phyloP scores from a whole-genome alignment of 441 rosid species.

The Brassica hybrid region DNA sequence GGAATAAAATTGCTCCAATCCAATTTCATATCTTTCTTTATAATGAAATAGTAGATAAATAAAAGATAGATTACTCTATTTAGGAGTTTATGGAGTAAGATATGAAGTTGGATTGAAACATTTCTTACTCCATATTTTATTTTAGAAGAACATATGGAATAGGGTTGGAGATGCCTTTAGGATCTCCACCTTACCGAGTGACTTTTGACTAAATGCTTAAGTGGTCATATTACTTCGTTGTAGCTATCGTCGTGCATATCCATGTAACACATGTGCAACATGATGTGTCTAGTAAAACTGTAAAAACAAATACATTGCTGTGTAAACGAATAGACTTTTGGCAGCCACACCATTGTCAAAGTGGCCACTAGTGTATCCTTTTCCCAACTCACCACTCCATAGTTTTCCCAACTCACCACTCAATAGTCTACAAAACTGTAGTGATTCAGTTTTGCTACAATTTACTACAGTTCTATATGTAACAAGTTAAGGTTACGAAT shows the following conservation, averaged over 20 bases:
- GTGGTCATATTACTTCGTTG: neutral
- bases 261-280: slow-evolving; percentile 3
- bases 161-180: too few species aligned
- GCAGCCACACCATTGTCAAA: neutral
- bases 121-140: too few species aligned
- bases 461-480: neutral
- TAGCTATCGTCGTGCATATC: neutral
- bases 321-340: neutral
- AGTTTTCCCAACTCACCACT: neutral
- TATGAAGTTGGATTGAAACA: too few species aligned
- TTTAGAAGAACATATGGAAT: too few species aligned
- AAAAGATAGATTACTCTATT: too few species aligned
- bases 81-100: too few species aligned
- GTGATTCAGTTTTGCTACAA: neutral
- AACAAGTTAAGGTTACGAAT: neutral
- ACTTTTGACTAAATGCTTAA: neutral
- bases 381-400: too few species aligned
- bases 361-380: neutral
- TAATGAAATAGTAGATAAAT: too few species aligned
- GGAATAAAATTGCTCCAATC: too few species aligned
- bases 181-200: neutral
- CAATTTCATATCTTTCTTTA: too few species aligned
- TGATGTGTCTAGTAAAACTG: neutral
- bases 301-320: neutral
- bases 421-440: neutral